Percentiles rank a stretch among this genome's conserved stretches.
These are phyloP conservation scores for Podaxis sp. DNA, from an alignment of 768 basidiomycete genomes.

Conservation along the genomic window DNA sequence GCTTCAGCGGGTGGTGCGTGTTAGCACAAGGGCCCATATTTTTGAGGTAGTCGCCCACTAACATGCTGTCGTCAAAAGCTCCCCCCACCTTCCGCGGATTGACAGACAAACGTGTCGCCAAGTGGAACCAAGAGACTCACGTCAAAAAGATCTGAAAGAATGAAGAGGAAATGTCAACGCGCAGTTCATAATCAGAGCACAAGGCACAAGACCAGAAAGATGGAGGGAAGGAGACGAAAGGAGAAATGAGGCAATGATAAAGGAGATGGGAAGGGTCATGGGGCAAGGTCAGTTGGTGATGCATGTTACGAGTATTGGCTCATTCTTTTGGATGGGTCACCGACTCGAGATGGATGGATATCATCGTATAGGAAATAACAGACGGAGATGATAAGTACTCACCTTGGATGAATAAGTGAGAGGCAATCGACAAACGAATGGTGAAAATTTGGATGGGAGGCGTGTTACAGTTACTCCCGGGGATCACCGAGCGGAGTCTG, in stretches of 20 bases:
- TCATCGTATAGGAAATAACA: slow-evolving; percentile 49
- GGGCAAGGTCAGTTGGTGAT: slow-evolving; percentile 53
- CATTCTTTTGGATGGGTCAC: slow-evolving; percentile 61
- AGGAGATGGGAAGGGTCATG: neutral
- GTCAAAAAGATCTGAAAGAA: neutral
- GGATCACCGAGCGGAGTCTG: neutral
- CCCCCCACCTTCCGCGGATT: neutral
- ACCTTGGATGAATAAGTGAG: slow-evolving; percentile 2
- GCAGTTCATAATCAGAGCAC: neutral
- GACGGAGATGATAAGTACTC: slow-evolving; percentile 30
- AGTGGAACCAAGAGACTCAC: neutral
- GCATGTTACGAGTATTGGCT: slow-evolving; percentile 78
- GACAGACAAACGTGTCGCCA: neutral
- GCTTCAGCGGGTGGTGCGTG: slow-evolving; percentile 46
- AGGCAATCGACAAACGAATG: neutral
- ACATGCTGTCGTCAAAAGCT: slow-evolving; percentile 30
- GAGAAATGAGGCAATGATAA: slow-evolving; percentile 12
- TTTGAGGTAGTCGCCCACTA: slow-evolving; percentile 8
- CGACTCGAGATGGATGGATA: slow-evolving; percentile 71
- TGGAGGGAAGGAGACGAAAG: slow-evolving; percentile 13
- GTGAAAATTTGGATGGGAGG: neutral
- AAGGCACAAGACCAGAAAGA: neutral
- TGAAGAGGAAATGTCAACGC: neutral
- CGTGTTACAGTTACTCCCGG: neutral
- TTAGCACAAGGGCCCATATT: slow-evolving; percentile 35